These are phyloP conservation scores for Pleurotus citrinopileatus DNA, from an alignment of 768 basidiomycete species.

Conservation along the genomic window DNA sequence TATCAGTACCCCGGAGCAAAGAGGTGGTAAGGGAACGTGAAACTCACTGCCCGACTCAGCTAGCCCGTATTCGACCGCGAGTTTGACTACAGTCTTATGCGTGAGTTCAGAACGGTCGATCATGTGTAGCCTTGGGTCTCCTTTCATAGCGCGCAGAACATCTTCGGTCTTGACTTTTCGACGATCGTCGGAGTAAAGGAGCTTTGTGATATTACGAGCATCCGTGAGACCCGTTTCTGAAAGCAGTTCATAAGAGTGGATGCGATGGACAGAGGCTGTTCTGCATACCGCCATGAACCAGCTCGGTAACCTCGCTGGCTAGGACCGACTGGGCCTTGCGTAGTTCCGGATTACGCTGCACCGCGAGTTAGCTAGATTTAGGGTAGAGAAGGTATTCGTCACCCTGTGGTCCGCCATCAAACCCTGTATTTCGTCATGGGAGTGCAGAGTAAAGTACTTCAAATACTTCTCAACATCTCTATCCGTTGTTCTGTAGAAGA, in stretches of 20 bases:
- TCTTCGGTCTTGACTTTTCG: constrained; percentile 49
- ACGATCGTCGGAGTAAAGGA: constrained; percentile 43
- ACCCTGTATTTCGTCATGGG: constrained; percentile 51
- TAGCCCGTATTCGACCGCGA: constrained; percentile 59
- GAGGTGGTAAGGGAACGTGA: neutral
- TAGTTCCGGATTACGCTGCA: constrained; percentile 35
- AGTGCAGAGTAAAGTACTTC: constrained; percentile 78
- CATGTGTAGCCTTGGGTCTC: constrained; percentile 64
- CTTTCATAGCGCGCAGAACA: constrained; percentile 57
- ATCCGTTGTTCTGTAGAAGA: constrained; percentile 83
- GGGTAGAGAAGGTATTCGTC: constrained; percentile 4
- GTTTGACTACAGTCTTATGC: constrained; percentile 51
- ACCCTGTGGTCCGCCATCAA: constrained; percentile 63
- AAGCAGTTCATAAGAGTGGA: constrained; percentile 5
- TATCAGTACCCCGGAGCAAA: neutral
- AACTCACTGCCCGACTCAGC: constrained; percentile 62
- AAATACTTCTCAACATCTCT: constrained; percentile 78
- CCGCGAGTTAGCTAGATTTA: constrained; percentile 7
- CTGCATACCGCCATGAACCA: constrained; percentile 36
- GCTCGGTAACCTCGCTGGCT: constrained; percentile 51
- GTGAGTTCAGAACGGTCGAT: constrained; percentile 49
- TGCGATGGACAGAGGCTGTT: constrained; percentile 11
- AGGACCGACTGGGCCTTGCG: constrained; percentile 46
- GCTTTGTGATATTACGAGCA: constrained; percentile 40
- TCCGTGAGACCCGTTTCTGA: constrained; percentile 36